Percentiles rank a stretch among this genome's conserved stretches.
These are phyloP conservation scores for Penicillium nucicola DNA, from an alignment of 495 filamentous ascomycete genomes.

Conservation along the genomic window DNA sequence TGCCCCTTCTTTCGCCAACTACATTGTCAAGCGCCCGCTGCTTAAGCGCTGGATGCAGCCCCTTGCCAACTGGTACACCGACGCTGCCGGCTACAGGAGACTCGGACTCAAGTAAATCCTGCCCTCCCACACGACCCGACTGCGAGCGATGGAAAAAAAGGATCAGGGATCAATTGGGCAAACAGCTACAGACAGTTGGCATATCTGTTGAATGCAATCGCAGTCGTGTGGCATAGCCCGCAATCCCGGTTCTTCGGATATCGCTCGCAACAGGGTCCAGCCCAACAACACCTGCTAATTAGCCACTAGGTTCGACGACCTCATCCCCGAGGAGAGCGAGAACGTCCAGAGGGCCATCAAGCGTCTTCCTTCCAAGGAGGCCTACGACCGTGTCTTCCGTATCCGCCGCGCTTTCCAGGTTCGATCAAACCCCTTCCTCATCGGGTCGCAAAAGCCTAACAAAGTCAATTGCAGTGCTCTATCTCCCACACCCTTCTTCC, in stretches of 20 bases:
- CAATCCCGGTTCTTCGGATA: constrained; percentile 21
- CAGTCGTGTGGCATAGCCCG: constrained; percentile 12
- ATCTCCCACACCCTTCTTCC: constrained; percentile 84
- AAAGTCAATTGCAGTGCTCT: constrained; percentile 56
- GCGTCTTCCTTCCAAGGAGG: constrained; percentile 84
- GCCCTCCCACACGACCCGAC: constrained; percentile 11
- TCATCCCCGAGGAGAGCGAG: constrained; percentile 89
- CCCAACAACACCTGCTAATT: constrained; percentile 12
- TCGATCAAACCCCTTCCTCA: constrained; percentile 17
- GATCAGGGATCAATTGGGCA: neutral
- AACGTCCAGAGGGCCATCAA: constrained; percentile 79
- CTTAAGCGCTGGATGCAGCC: constrained; percentile 73
- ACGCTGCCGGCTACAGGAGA: constrained; percentile 87
- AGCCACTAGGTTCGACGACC: constrained; percentile 73
- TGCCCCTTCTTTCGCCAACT: constrained; percentile 66
- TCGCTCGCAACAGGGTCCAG: constrained; percentile 5
- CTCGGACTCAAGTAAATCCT: constrained; percentile 77
- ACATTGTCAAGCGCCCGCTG: constrained; percentile 79
- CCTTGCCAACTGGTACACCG: constrained; percentile 76
- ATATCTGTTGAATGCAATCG: constrained; percentile 3
- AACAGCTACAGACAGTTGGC: neutral
- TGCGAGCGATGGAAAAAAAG: constrained; percentile 9
- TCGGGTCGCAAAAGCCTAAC: constrained; percentile 22
- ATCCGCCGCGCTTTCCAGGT: constrained; percentile 94
- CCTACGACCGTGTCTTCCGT: constrained; percentile 96